These are phyloP conservation scores for Scalesia atractyloides DNA, from an alignment of 129 eudicot species.

Conservation along the genomic window DNA sequence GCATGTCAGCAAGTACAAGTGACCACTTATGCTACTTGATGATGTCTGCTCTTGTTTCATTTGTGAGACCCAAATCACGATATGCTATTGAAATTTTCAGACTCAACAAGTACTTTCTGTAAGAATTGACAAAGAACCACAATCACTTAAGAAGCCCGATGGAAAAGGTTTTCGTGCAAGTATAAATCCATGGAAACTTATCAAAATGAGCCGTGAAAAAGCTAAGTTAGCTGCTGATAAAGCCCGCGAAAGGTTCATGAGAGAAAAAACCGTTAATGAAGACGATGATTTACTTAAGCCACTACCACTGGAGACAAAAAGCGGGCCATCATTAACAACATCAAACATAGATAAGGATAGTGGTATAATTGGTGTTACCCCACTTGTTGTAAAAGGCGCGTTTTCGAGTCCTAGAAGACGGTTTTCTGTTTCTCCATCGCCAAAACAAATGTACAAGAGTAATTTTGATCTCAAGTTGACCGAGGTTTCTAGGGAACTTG, in stretches of 20 bases:
- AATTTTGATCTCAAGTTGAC: slow-evolving; percentile 81
- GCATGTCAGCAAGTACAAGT: background rate
- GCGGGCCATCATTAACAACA: slow-evolving; percentile 48
- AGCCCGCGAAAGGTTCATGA: slow-evolving; percentile 74
- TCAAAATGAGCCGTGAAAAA: slow-evolving; percentile 72
- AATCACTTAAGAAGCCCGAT: slow-evolving; percentile 49
- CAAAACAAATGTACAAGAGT: slow-evolving; percentile 61
- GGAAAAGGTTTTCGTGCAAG: slow-evolving; percentile 60
- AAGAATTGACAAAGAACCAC: slow-evolving; percentile 67
- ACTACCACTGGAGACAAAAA: slow-evolving; percentile 68
- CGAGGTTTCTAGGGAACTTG: slow-evolving; percentile 83
- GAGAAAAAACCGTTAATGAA: slow-evolving; percentile 35
- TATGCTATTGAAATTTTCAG: slow-evolving; percentile 41
- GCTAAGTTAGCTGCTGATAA: slow-evolving; percentile 80
- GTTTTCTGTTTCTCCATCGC: slow-evolving; percentile 69
- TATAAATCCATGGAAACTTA: slow-evolving; percentile 90
- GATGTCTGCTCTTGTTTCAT: no score
- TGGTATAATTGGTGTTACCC: slow-evolving; percentile 18
- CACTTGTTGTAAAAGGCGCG: slow-evolving; percentile 43
- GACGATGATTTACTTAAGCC: slow-evolving; percentile 57
- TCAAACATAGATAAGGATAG: slow-evolving; percentile 30
- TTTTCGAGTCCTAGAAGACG: slow-evolving; percentile 88
- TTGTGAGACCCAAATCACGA: no score
- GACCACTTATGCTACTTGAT: background rate
- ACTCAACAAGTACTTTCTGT: slow-evolving; percentile 52